A percentile compares a stretch with the other conserved stretches of the same genome.
These are phyloP conservation scores for Cinnamomum micranthum DNA, from an alignment of 164 flowering plant genomes.

Conservation along the genomic window DNA sequence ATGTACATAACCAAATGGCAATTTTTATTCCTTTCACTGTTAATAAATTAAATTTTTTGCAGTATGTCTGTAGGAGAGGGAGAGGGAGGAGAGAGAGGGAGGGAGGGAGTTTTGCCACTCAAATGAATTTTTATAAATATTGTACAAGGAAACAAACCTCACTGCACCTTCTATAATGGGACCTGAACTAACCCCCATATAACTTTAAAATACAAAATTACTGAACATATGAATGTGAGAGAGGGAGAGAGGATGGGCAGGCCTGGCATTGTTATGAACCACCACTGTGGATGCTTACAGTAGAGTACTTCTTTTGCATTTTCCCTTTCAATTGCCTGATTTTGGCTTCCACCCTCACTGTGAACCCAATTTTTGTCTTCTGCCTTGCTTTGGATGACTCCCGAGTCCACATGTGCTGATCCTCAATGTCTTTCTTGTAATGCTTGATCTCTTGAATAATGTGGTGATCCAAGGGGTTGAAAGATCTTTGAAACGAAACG, in stretches of 20 bases:
- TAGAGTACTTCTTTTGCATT: conserved; percentile 54
- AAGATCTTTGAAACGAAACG: conserved; percentile 68
- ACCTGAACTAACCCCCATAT: conserved; percentile 14
- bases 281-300: conserved; percentile 15
- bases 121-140: too few species aligned
- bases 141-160: too few species aligned
- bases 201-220: conserved; percentile 2
- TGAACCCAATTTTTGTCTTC: conserved; percentile 89
- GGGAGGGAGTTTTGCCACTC: too few species aligned
- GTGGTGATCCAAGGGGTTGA: conserved; percentile 93
- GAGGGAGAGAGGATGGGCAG: neutral
- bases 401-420: conserved; percentile 78
- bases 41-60: too few species aligned
- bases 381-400: conserved; percentile 87
- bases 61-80: too few species aligned
- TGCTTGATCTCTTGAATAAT: conserved; percentile 93
- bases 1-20: too few species aligned
- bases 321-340: conserved; percentile 71
- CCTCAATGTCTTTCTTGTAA: conserved; percentile 79
- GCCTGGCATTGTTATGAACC: conserved; percentile 17
- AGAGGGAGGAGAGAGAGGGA: too few species aligned
- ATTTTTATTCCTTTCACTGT: too few species aligned
- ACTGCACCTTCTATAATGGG: conserved; percentile 9
- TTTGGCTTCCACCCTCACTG: conserved; percentile 92
- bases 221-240: neutral